Conservation (phyloP, 2,329 filamentous ascomycete species). For the Pseudogymnoascus sp. region DNA sequence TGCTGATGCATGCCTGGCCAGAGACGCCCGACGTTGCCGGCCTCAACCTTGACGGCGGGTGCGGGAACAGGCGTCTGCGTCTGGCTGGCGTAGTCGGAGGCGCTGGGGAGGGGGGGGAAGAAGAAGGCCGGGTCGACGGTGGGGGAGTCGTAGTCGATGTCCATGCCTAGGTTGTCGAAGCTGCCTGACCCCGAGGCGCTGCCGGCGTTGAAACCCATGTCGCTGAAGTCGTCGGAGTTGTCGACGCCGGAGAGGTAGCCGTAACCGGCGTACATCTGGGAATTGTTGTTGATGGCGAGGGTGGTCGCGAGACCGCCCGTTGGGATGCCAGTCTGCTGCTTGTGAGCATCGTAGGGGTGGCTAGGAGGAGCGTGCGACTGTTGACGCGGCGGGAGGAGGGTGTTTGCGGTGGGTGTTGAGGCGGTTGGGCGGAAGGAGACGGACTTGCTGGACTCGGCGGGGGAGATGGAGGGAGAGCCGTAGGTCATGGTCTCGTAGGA, state of each 20-base stretch:
- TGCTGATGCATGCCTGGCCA: slow-evolving; percentile 94
- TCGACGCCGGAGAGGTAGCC: slow-evolving; percentile 45
- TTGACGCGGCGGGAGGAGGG: slow-evolving; percentile 48
- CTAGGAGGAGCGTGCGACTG: slow-evolving; percentile 70
- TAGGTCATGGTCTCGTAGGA: slow-evolving; percentile 58
- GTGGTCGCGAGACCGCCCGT: slow-evolving; percentile 76
- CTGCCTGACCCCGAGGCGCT: slow-evolving; percentile 46
- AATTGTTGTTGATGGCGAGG: slow-evolving; percentile 63
- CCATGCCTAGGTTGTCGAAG: slow-evolving; percentile 57
- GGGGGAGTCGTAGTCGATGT: slow-evolving; percentile 61
- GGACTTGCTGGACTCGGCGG: slow-evolving; percentile 46
- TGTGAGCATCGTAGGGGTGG: slow-evolving; percentile 91
- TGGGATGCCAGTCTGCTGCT: slow-evolving; percentile 90
- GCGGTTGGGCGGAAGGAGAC: slow-evolving; percentile 47
- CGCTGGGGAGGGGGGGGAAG: slow-evolving; percentile 40
- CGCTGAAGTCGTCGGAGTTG: slow-evolving; percentile 60
- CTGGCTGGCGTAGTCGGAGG: slow-evolving; percentile 43
- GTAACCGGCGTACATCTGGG: slow-evolving; percentile 41
- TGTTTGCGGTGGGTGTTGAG: slow-evolving; percentile 46
- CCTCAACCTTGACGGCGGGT: slow-evolving; percentile 43
- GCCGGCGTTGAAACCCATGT: slow-evolving; percentile 55
- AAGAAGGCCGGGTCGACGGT: slow-evolving; percentile 56
- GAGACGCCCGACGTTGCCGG: slow-evolving; percentile 61
- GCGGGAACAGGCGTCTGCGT: slow-evolving; percentile 39
- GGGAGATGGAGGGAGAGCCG: slow-evolving; percentile 56